Evolutionary conservation across 2,329 filamentous ascomycete genomes (phyloP).

Genomic region (Aureobasidium sp.): DNA sequence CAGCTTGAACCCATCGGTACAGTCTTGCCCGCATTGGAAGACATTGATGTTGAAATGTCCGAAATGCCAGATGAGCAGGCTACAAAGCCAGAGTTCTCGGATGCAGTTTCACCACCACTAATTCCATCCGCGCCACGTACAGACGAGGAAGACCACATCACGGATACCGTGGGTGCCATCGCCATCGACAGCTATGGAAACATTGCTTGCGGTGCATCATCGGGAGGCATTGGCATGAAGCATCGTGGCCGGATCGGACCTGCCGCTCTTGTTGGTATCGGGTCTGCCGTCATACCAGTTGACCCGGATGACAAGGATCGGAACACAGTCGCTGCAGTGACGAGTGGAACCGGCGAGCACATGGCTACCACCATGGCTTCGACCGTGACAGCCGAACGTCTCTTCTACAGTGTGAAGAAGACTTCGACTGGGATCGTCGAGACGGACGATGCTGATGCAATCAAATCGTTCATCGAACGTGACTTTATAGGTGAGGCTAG

Average conservation of each 20-base stretch:
- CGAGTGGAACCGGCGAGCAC: slow-evolving; percentile 92
- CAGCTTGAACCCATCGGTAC: background rate
- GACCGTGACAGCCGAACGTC: slow-evolving; percentile 71
- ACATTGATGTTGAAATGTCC: background rate
- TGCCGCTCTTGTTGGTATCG: slow-evolving; percentile 84
- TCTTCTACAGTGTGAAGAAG: slow-evolving; percentile 63
- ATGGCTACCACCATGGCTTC: slow-evolving; percentile 95
- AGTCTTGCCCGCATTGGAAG: background rate
- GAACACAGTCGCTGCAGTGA: slow-evolving; percentile 70
- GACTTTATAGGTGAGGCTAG: slow-evolving; percentile 68
- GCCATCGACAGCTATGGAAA: slow-evolving; percentile 77
- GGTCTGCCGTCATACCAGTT: slow-evolving; percentile 76
- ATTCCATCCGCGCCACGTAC: background rate
- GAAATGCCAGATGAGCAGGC: background rate
- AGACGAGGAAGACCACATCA: slow-evolving; percentile 53
- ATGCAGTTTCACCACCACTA: background rate
- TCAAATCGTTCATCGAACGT: slow-evolving; percentile 64
- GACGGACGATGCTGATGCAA: slow-evolving; percentile 57
- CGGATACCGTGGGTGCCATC: slow-evolving; percentile 92
- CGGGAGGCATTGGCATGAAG: slow-evolving; percentile 97
- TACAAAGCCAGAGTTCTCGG: background rate
- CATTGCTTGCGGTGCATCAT: slow-evolving; percentile 91
- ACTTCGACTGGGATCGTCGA: slow-evolving; percentile 39
- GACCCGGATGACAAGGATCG: slow-evolving; percentile 60
- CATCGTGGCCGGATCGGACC: slow-evolving; percentile 85